phyloP scores from a whole-genome alignment of 257 asterid genomes.

The Handroanthus guayacan region DNA sequence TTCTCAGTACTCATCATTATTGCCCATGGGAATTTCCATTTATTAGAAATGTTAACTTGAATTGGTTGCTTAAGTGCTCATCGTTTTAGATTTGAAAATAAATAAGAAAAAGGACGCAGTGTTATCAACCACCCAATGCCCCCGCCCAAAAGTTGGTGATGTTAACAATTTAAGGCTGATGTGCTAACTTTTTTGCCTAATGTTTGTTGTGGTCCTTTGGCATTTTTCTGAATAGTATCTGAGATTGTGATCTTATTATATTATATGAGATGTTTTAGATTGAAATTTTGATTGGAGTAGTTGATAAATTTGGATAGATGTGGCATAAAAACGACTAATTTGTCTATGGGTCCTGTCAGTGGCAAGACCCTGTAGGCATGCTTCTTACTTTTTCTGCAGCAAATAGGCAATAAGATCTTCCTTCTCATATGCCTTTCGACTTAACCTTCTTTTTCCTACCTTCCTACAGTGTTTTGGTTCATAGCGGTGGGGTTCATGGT shows the following conservation, averaged over 20 bases:
- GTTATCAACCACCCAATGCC: no score
- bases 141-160: no score
- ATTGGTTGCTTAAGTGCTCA: not conserved
- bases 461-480: slow-evolving; percentile 88
- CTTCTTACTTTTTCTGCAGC: slow-evolving; percentile 31
- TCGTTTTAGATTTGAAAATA: no score
- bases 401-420: slow-evolving; percentile 15
- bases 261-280: slow-evolving; percentile 21
- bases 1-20: not conserved
- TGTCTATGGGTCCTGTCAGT: slow-evolving; percentile 19
- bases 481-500: slow-evolving; percentile 97
- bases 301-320: slow-evolving; percentile 24
- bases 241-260: not conserved
- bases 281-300: not conserved
- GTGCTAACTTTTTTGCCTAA: slow-evolving; percentile 4
- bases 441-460: slow-evolving; percentile 22
- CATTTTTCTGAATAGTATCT: slow-evolving; percentile 8
- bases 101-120: no score
- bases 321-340: slow-evolving; percentile 8
- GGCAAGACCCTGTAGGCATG: not conserved
- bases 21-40: not conserved
- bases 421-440: slow-evolving; percentile 17
- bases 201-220: slow-evolving; percentile 30
- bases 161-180: no score
- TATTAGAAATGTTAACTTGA: not conserved